Base-by-base conservation (phyloP, 2,329 filamentous ascomycete genomes). In the Immersiporthe knoxdaviesiana region DNA sequence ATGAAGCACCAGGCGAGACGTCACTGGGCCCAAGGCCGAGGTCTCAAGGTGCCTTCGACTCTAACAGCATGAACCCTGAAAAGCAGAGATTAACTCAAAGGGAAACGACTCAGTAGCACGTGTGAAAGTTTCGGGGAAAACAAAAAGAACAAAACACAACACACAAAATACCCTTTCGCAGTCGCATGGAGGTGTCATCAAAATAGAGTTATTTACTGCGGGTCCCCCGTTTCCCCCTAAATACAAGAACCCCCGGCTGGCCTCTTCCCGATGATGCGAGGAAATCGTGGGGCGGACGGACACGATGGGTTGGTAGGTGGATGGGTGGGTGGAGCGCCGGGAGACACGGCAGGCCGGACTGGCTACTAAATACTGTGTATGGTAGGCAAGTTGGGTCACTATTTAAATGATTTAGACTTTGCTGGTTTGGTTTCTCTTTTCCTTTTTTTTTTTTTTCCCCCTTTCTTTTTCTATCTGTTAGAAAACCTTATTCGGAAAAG, bases 181-280 rank as follows among this genome's bases (percentile, higher is more conserved):
- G 44, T 30, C 12, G 14, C 52, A 30, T 5, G 24, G 24, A 56
- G 24, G 14, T 56, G 52, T 56, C 52, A 30, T 56, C 14, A 32
- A 56, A 56, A 32, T 56, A 56, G 16, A 56, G 52, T 56, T 56
- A 30, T 56, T 30, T 56, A 7, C 52, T 56, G 52, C 52, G 52
- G 52, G 52, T 56, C 44, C 52, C 52, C n/a, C n/a, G n/a, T 39
- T 4, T 35, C 4, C 50, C 47, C 8, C 47, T n/a, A n/a, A n/a
- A n/a, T n/a, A n/a, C n/a, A n/a, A n/a, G n/a, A n/a, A n/a, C 44
- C 24, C n/a, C 27, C 27, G 52, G 52, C 27, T 56, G 27, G 24
- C 18, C 11, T 14, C 27, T 16, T 16, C 44, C 18, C 7, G 37
- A n/a, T 21, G 52, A 30, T 56, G 52, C 24, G 52, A 30, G 52